A percentile compares a stretch with the other conserved stretches of the same genome.
Conservation (phyloP, 257 asterid species). For the Solanum corneliomulleri region DNA sequence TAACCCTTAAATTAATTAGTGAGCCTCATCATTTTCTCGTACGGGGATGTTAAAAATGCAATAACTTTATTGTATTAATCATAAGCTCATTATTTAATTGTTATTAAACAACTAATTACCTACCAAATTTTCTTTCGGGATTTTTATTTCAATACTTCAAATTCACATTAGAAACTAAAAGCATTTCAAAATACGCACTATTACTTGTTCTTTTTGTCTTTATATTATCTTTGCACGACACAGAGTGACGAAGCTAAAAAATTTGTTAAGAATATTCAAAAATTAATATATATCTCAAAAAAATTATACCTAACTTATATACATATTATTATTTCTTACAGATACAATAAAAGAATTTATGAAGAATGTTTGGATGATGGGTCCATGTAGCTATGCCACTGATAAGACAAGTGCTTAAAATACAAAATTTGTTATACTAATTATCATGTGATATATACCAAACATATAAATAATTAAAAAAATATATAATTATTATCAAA, state of each 20-base stretch:
- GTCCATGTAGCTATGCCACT: too few relatives aligned
- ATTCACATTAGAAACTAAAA: neutral
- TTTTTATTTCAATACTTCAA: neutral
- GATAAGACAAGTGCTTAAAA: neutral
- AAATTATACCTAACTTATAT: too few relatives aligned
- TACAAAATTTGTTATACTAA: neutral
- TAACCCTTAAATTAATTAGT: neutral
- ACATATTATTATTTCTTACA: too few relatives aligned
- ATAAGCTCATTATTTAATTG: neutral
- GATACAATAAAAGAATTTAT: too few relatives aligned
- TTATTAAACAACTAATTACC: neutral
- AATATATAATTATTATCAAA: neutral
- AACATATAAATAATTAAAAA: too few relatives aligned
- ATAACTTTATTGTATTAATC: neutral
- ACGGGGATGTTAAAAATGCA: neutral
- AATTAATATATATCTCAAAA: too few relatives aligned
- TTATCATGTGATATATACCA: neutral
- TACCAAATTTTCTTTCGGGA: neutral
- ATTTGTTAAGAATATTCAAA: too few relatives aligned
- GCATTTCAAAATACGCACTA: neutral
- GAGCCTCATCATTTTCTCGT: neutral
- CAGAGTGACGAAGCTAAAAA: too few relatives aligned
- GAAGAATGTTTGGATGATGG: too few relatives aligned
- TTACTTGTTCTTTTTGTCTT: neutral
- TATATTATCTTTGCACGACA: neutral